phyloP scores from a whole-genome alignment of 495 filamentous ascomycete species.

The Neurospora intermedia region DNA sequence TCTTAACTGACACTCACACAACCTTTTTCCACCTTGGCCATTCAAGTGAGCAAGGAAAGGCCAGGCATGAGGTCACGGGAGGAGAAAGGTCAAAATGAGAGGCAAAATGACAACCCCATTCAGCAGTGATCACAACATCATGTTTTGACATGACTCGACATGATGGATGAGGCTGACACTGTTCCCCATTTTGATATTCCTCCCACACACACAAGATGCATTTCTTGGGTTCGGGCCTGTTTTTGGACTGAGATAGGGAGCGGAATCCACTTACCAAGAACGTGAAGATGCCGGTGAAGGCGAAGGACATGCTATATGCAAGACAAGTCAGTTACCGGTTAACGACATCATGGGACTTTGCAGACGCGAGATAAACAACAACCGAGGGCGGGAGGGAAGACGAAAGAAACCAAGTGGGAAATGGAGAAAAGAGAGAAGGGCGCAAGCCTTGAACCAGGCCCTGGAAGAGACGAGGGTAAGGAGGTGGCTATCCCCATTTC shows the following conservation, averaged over 20 bases:
- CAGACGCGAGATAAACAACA: slow-evolving; percentile 6
- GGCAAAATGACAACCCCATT: neutral
- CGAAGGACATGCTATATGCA: slow-evolving; percentile 53
- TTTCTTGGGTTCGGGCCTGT: neutral
- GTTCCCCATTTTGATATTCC: neutral
- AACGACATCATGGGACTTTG: slow-evolving; percentile 15
- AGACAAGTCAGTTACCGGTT: slow-evolving; percentile 15
- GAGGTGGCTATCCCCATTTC: neutral
- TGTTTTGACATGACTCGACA: neutral
- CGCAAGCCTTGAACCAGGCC: neutral
- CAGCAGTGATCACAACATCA: neutral
- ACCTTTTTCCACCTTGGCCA: neutral
- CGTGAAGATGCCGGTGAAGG: slow-evolving; percentile 82
- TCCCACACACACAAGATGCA: neutral
- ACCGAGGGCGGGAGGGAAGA: neutral
- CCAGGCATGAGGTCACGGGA: neutral
- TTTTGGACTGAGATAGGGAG: neutral
- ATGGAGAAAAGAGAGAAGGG: neutral
- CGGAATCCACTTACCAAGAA: slow-evolving; percentile 49
- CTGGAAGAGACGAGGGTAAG: neutral
- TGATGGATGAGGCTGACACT: neutral
- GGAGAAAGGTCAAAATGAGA: neutral
- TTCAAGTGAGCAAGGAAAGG: neutral
- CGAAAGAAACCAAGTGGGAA: neutral
- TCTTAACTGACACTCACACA: neutral